phyloP scores from a whole-genome alignment of 176 grass and related monocot species.

The Aegilops bicornis region DNA sequence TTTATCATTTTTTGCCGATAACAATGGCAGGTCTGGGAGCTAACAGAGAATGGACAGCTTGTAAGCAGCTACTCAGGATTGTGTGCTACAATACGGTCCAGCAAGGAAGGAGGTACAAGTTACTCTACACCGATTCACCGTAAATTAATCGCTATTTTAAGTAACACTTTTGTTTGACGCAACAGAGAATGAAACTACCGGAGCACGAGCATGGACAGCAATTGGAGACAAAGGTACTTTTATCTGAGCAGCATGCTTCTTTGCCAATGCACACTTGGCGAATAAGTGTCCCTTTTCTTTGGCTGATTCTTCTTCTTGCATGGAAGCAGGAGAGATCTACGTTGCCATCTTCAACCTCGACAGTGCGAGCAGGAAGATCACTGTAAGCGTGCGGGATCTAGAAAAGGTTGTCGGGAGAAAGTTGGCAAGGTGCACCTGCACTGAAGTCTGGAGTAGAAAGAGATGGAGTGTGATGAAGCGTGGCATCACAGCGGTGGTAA shows the following conservation, averaged over 20 bases:
- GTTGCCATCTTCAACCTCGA: slow-evolving; percentile 81
- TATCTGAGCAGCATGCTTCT: not conserved
- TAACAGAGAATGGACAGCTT: slow-evolving; percentile 82
- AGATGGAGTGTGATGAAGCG: slow-evolving; percentile 11
- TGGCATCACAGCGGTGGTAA: slow-evolving; percentile 48
- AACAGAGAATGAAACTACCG: slow-evolving; percentile 32
- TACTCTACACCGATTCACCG: not conserved
- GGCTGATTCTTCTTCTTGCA: not conserved
- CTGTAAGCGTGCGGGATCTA: slow-evolving; percentile 51
- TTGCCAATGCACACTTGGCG: not conserved
- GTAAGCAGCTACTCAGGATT: slow-evolving; percentile 78
- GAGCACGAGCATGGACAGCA: slow-evolving; percentile 66
- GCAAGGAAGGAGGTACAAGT: slow-evolving; percentile 30
- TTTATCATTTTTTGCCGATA: not conserved
- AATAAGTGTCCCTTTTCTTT: not conserved
- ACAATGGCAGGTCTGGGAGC: slow-evolving; percentile 67
- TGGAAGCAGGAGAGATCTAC: slow-evolving; percentile 71
- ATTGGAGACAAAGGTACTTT: slow-evolving; percentile 68
- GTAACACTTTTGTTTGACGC: slow-evolving; percentile 13
- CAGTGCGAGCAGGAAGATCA: slow-evolving; percentile 31
- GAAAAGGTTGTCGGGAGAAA: slow-evolving; percentile 24
- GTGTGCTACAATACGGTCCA: slow-evolving; percentile 57
- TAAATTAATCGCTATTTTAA: slow-evolving; percentile 3
- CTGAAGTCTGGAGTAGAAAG: slow-evolving; percentile 54
- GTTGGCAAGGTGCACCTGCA: slow-evolving; percentile 50